phyloP scores from a whole-genome alignment of 805 yeast genomes.

The Lipomyces spencermartinsiae region DNA sequence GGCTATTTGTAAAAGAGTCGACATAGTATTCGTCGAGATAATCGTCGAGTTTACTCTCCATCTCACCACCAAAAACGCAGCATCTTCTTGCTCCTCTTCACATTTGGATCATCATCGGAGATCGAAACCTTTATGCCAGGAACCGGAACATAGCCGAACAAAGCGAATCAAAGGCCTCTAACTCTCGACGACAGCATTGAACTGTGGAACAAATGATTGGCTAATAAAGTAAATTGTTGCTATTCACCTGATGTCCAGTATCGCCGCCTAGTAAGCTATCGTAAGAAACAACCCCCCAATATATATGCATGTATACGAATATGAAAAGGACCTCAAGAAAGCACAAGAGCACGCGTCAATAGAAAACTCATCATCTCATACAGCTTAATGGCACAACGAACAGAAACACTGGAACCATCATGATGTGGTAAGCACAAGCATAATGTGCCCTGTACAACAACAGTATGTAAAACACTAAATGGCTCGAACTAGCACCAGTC shows the following conservation, averaged over 20 bases:
- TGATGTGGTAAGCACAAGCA: slow-evolving; percentile 8
- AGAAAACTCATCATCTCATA: neutral
- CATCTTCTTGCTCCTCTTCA: slow-evolving; percentile 7
- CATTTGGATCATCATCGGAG: slow-evolving; percentile 6
- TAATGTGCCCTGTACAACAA: slow-evolving; percentile 6
- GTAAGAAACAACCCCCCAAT: slow-evolving; percentile 30
- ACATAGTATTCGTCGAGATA: neutral
- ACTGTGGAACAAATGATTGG: slow-evolving; percentile 5
- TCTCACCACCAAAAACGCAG: neutral
- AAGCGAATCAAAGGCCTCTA: neutral
- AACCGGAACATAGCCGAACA: neutral
- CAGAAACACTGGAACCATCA: neutral
- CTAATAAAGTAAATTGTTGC: slow-evolving; percentile 10
- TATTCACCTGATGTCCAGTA: slow-evolving; percentile 41
- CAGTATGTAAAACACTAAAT: slow-evolving; percentile 4
- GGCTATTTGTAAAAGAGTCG: neutral
- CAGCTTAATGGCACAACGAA: neutral
- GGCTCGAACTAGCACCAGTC: neutral
- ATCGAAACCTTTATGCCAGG: slow-evolving; percentile 5
- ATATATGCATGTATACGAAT: neutral
- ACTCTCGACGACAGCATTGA: slow-evolving; percentile 7
- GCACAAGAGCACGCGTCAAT: slow-evolving; percentile 8
- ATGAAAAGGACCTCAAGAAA: slow-evolving; percentile 5
- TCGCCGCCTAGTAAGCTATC: slow-evolving; percentile 38
- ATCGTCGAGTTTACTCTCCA: neutral